Percentiles rank a stretch among this genome's conserved stretches.
Evolutionary conservation across 2,329 filamentous ascomycete genomes (phyloP).

Genomic region (Alternaria sp.): DNA sequence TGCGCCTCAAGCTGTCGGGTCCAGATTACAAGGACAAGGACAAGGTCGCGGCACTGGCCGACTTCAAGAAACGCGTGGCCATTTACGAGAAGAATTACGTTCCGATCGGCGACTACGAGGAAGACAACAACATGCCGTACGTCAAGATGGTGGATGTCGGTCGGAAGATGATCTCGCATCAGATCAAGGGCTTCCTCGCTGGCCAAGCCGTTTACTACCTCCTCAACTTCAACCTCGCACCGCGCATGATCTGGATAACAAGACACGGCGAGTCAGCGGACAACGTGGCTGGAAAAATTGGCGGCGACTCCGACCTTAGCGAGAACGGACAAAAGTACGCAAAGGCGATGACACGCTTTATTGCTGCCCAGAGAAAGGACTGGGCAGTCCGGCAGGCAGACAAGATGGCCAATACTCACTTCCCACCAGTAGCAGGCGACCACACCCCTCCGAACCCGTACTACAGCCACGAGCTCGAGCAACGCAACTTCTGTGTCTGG

Average conservation of each 20-base stretch:
- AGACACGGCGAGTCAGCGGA: conserved; percentile 90
- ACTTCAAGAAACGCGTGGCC: conserved; percentile 91
- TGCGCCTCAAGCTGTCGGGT: conserved; percentile 93
- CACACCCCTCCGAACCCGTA: conserved; percentile 95
- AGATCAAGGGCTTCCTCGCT: conserved; percentile 89
- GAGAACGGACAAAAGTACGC: conserved; percentile 81
- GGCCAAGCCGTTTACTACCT: conserved; percentile 93
- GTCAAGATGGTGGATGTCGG: conserved; percentile 99
- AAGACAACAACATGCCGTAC: conserved; percentile 88
- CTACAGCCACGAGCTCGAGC: conserved; percentile 57
- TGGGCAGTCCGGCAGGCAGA: conserved; percentile 85
- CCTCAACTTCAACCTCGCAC: conserved; percentile 94
- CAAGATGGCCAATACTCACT: conserved; percentile 76
- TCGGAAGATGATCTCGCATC: conserved; percentile 88
- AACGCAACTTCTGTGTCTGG: conserved; percentile 98
- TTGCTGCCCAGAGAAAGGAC: conserved; percentile 76
- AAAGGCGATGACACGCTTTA: conserved; percentile 79
- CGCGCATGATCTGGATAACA: conserved; percentile 97
- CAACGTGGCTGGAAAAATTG: conserved; percentile 86
- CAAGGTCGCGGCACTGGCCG: conserved; percentile 78
- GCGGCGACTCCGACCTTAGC: conserved; percentile 86
- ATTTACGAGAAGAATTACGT: conserved; percentile 96
- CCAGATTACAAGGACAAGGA: conserved; percentile 97
- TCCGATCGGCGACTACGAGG: conserved; percentile 88
- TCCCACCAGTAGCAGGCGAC: conserved; percentile 90